Conservation (phyloP, 2,329 filamentous ascomycete genomes). For the Orbilia oligospora region DNA sequence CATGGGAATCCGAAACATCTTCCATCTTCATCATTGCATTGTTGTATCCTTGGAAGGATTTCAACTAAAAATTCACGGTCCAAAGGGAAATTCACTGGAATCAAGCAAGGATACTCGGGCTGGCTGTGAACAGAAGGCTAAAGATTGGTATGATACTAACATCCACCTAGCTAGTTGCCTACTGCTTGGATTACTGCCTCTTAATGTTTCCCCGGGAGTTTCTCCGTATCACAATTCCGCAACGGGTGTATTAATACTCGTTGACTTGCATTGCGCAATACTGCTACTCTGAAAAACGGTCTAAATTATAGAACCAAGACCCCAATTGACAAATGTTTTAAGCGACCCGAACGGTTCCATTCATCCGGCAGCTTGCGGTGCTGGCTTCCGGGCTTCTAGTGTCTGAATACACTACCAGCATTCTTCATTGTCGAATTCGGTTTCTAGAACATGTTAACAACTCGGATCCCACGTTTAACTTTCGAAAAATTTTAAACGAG, state of each 20-base stretch:
- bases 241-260: not conserved
- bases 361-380: conserved; percentile 8
- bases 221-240: not conserved
- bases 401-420: conserved; percentile 7
- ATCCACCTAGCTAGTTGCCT: not conserved
- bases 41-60: not conserved
- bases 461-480: not conserved
- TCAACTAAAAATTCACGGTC: not conserved
- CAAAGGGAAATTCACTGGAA: not conserved
- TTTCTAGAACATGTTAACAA: not conserved
- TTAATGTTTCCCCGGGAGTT: not conserved
- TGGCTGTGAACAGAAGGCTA: not conserved
- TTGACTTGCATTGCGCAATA: not conserved
- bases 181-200: not conserved
- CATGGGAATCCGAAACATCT: not conserved
- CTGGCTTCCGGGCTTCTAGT: not conserved
- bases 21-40: not conserved
- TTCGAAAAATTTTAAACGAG: not conserved
- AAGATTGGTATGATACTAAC: not conserved
- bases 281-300: not conserved
- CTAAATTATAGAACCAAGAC: not conserved
- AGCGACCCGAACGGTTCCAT: conserved; percentile 2
- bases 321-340: not conserved
- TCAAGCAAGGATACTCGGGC: not conserved
- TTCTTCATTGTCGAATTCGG: not conserved